A percentile compares a stretch with the other conserved stretches of the same genome.
phyloP scores from a whole-genome alignment of 139 green algal species.

The Zygnema cylindricum region DNA sequence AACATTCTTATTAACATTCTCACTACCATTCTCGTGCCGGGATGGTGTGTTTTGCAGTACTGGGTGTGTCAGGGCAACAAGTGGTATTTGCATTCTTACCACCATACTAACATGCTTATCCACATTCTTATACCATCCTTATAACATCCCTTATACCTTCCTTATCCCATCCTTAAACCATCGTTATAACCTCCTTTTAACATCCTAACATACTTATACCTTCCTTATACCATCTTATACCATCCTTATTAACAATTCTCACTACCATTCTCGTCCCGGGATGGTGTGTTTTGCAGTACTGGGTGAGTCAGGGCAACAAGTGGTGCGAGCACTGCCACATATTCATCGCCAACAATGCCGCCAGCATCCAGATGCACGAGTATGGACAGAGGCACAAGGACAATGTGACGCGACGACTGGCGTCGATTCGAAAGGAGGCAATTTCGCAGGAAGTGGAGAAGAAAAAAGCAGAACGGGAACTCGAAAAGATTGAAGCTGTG shows the following conservation, averaged over 20 bases:
- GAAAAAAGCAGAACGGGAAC: conserved; percentile 10
- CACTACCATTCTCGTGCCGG: too few relatives aligned
- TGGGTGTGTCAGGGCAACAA: conserved; percentile 60
- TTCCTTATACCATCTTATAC: not conserved
- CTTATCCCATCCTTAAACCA: not conserved
- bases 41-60: conserved; percentile 44
- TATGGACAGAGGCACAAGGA: conserved; percentile 55
- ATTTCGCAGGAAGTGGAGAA: conserved; percentile 35
- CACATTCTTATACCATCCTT: not conserved
- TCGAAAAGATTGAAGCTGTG: conserved; percentile 47
- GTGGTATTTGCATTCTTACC: conserved; percentile 42
- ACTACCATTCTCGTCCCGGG: too few relatives aligned
- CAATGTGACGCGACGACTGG: conserved; percentile 38
- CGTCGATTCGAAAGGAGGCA: conserved; percentile 25
- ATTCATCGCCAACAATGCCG: conserved; percentile 59
- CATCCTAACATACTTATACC: not conserved
- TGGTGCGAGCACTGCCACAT: conserved; percentile 62
- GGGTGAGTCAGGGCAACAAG: conserved; percentile 58
- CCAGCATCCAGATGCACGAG: conserved; percentile 61
- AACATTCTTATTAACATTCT: not conserved
- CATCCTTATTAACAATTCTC: not conserved
- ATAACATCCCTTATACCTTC: not conserved
- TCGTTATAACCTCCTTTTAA: not conserved
- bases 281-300: conserved; percentile 50
- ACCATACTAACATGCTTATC: not conserved